phyloP scores from a whole-genome alignment of 768 basidiomycete genomes.

The Antrodiella citrinella region DNA sequence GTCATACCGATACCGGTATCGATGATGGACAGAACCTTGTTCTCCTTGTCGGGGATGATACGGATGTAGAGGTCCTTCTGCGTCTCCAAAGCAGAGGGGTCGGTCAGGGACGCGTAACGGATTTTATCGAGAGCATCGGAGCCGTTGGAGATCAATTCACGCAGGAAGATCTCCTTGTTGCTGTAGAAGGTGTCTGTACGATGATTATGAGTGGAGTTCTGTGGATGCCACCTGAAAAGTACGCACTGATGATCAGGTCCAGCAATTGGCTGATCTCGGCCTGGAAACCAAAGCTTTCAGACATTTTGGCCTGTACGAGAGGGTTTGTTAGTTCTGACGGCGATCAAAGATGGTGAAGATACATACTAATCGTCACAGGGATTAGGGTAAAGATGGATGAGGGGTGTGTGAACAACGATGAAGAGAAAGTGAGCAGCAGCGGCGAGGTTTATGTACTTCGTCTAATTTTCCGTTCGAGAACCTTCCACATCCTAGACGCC shows the following conservation, averaged over 20 bases:
- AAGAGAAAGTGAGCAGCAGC: no score
- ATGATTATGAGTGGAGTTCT: no score
- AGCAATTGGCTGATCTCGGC: constrained; percentile 99
- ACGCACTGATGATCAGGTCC: constrained; percentile 92
- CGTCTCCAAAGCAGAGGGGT: constrained; percentile 80
- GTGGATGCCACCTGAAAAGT: constrained; percentile 6
- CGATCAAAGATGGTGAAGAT: constrained; percentile 10
- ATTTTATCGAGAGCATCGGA: constrained; percentile 99
- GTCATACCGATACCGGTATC: constrained; percentile 99
- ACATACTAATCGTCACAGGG: constrained; percentile 5
- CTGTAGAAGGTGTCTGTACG: constrained; percentile 96
- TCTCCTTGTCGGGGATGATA: constrained; percentile 93
- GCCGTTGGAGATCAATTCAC: constrained; percentile 93
- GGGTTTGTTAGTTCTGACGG: constrained; percentile 9
- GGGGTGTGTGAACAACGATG: constrained; percentile 8
- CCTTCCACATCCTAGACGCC: no score
- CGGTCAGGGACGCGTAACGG: constrained; percentile 92
- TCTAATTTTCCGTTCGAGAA: no score
- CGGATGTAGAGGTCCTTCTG: constrained; percentile 93
- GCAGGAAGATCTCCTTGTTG: constrained; percentile 99
- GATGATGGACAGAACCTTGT: constrained; percentile 83
- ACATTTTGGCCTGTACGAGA: constrained; percentile 38
- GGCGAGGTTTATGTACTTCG: no score
- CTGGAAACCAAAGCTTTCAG: constrained; percentile 93
- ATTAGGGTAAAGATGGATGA: constrained; percentile 7